Percentiles rank a stretch among this genome's conserved stretches.
Conservation (phyloP, 1,284 basidiomycete genomes). For the Gymnopus androsaceus region DNA sequence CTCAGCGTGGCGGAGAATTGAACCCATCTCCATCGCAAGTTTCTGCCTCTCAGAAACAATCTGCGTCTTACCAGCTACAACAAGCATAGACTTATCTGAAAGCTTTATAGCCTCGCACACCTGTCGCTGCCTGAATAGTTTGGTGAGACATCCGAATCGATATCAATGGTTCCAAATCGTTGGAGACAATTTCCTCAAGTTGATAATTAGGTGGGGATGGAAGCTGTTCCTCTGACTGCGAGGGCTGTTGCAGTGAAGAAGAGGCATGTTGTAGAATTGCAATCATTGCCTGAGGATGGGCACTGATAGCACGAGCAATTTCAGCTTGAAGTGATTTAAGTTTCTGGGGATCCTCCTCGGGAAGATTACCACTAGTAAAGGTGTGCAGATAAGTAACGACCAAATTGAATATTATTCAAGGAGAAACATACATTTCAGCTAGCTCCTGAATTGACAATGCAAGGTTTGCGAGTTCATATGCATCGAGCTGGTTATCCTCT, state of each 20-base stretch:
- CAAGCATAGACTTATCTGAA: too few species aligned
- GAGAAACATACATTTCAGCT: background rate
- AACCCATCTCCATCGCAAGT: too few species aligned
- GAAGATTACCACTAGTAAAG: background rate
- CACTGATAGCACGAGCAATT: background rate
- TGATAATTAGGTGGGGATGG: too few species aligned
- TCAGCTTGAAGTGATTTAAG: background rate
- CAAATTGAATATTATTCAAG: background rate
- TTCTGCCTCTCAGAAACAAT: too few species aligned
- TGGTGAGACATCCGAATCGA: too few species aligned
- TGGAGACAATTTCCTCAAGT: too few species aligned
- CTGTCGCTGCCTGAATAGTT: too few species aligned
- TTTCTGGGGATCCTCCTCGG: background rate
- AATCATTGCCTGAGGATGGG: background rate
- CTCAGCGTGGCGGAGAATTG: too few species aligned
- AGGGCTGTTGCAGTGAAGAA: background rate
- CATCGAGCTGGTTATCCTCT: slow-evolving; percentile 6
- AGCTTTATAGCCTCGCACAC: too few species aligned
- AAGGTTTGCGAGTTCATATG: background rate
- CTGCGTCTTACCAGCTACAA: too few species aligned
- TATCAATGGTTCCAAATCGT: too few species aligned
- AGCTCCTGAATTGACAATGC: slow-evolving; percentile 4
- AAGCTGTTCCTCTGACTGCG: too few species aligned
- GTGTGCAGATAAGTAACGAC: background rate
- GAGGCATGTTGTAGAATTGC: background rate